phyloP scores from a whole-genome alignment of 345 rosid species.

The Hibiscus mutabilis region DNA sequence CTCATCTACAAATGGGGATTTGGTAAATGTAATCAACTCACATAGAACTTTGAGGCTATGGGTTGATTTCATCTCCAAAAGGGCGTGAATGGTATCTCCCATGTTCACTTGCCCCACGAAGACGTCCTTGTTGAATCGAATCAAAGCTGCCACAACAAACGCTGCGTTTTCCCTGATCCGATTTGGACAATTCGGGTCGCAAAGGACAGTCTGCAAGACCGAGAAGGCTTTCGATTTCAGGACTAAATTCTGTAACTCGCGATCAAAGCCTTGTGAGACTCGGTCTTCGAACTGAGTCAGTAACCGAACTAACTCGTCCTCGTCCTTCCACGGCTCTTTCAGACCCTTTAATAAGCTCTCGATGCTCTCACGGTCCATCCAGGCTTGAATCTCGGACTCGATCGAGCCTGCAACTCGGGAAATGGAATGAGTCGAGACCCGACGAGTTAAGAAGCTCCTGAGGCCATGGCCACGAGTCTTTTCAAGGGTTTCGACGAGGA shows the following conservation, averaged over 20 bases:
- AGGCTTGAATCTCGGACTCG: conserved; percentile 58
- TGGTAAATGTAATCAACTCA: conserved; percentile 27
- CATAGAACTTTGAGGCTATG: conserved; percentile 34
- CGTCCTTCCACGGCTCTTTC: conserved; percentile 23
- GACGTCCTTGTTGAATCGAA: conserved; percentile 63
- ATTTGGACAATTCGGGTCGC: conserved; percentile 25
- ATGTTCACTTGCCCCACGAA: conserved; percentile 55
- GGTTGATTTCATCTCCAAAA: conserved; percentile 30
- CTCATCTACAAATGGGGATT: conserved; percentile 59
- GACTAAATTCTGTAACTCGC: conserved; percentile 47
- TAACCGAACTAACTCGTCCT: conserved; percentile 34
- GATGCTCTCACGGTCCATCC: conserved; percentile 65
- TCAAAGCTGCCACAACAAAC: conserved; percentile 32
- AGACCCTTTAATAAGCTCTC: conserved; percentile 33
- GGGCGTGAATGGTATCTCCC: conserved; percentile 42
- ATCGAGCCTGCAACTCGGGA: conserved; percentile 63
- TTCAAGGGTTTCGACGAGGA: conserved; percentile 33
- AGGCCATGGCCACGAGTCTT: conserved; percentile 30
- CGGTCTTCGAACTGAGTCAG: conserved; percentile 43
- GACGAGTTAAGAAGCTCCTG: conserved; percentile 44
- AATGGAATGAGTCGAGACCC: conserved; percentile 45
- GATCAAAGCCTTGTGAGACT: conserved; percentile 40
- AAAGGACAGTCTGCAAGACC: conserved; percentile 26
- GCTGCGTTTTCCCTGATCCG: conserved; percentile 42
- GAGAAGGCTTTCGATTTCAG: conserved; percentile 44